Evolutionary conservation across 805 yeast genomes (phyloP).

Genomic region (Wickerhamiella brachini): DNA sequence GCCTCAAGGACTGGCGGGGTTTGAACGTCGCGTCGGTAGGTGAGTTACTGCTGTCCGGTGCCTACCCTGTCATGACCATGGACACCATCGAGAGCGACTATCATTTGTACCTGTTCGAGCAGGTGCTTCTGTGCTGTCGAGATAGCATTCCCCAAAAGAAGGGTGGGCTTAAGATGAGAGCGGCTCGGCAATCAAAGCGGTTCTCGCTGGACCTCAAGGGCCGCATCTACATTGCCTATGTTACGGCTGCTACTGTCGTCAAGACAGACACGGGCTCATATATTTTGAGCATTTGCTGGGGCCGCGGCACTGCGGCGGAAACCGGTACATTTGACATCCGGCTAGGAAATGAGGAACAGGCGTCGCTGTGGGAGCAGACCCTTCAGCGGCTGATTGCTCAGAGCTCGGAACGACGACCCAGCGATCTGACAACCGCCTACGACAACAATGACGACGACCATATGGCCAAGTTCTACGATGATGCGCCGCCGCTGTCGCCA

Average conservation of each 20-base stretch:
- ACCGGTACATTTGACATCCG: conserved; percentile 74
- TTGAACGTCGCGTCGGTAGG: conserved; percentile 71
- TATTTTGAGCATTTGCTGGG: conserved; percentile 23
- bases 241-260: conserved; percentile 30
- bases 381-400: conserved; percentile 12
- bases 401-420: neutral
- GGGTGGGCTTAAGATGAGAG: conserved; percentile 35
- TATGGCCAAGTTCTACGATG: conserved; percentile 10
- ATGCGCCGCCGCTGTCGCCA: conserved; percentile 2
- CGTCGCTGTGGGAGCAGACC: conserved; percentile 60
- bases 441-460: conserved; percentile 9
- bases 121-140: conserved; percentile 48
- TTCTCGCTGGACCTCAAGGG: conserved; percentile 51
- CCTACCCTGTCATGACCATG: conserved; percentile 31
- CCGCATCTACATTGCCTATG: conserved; percentile 62
- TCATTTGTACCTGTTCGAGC: conserved; percentile 78
- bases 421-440: conserved; percentile 3
- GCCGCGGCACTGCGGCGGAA: conserved; percentile 54
- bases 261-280: conserved; percentile 21
- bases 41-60: conserved; percentile 62
- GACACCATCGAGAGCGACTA: conserved; percentile 71
- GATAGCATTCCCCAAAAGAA: conserved; percentile 41
- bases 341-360: conserved; percentile 69
- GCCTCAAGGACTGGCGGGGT: conserved; percentile 88
- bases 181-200: conserved; percentile 20